A percentile compares a stretch with the other conserved stretches of the same genome.
These are phyloP conservation scores for Apiotrichum sp. DNA, from an alignment of 1,284 basidiomycete genomes.

Conservation along the genomic window DNA sequence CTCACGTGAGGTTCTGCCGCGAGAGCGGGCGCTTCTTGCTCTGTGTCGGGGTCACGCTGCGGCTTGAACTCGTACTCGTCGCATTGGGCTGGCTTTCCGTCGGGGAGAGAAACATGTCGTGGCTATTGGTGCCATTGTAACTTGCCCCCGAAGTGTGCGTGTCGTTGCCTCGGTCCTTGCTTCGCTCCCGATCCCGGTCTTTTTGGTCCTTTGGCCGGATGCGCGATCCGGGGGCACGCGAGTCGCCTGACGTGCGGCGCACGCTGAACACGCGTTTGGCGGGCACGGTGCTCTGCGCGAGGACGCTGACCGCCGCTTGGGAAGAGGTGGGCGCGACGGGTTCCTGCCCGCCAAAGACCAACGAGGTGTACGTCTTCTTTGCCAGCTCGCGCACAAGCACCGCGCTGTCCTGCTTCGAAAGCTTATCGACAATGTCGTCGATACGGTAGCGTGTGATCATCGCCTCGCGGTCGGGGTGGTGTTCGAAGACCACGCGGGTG, in stretches of 20 bases:
- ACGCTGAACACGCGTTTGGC: conserved; percentile 5
- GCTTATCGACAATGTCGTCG: conserved; percentile 65
- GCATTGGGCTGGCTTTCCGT: too few species aligned
- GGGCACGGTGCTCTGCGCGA: not conserved
- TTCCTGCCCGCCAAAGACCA: conserved; percentile 11
- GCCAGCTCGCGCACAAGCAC: conserved; percentile 73
- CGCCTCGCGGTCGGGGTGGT: conserved; percentile 73
- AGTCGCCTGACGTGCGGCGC: conserved; percentile 1
- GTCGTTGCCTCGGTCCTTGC: conserved; percentile 8
- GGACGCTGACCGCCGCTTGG: not conserved
- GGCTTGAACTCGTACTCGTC: not conserved
- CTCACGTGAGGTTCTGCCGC: conserved; percentile 12
- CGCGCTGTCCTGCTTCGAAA: conserved; percentile 76
- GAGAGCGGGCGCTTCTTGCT: conserved; percentile 33
- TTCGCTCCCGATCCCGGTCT: not conserved
- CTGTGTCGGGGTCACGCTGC: conserved; percentile 3
- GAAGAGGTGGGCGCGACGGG: not conserved
- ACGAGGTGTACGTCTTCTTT: conserved; percentile 35
- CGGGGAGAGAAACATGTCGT: too few species aligned
- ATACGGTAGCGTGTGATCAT: conserved; percentile 74
- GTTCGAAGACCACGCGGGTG: conserved; percentile 77
- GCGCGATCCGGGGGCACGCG: not conserved
- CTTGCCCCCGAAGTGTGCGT: not conserved
- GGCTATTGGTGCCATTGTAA: not conserved
- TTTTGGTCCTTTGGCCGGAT: not conserved